Conservation (phyloP, 257 asterid genomes). For the Fraxinus excelsior region DNA sequence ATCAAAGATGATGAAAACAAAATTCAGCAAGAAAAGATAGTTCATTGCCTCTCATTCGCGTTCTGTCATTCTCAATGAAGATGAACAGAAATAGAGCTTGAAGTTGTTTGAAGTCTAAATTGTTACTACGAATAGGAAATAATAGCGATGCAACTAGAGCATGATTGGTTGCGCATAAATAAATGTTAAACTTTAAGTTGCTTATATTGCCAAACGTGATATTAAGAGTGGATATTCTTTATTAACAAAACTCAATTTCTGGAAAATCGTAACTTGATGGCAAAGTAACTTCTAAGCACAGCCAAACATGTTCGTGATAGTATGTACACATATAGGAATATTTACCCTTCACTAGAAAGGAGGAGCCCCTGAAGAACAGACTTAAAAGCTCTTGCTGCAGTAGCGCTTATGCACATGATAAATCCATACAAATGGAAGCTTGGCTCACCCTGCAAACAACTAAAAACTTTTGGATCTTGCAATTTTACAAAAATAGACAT, state of each 20-base stretch:
- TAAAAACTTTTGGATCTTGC: conserved; percentile 3
- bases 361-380: conserved; percentile 96
- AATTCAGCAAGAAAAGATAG: background rate
- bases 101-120: background rate
- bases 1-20: background rate
- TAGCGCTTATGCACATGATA: conserved; percentile 86
- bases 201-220: no score
- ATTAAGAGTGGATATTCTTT: background rate
- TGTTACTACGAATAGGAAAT: background rate
- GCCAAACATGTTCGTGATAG: background rate
- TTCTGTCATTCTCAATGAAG: background rate
- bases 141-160: background rate
- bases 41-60: conserved; percentile 11
- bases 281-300: background rate
- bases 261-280: background rate
- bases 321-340: background rate
- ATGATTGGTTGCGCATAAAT: background rate
- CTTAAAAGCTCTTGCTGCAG: conserved; percentile 98
- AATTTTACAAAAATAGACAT: conserved; percentile 18
- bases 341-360: conserved; percentile 89
- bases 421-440: conserved; percentile 90
- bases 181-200: background rate
- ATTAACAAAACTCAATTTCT: background rate
- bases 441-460: conserved; percentile 81
- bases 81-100: background rate